Base-by-base conservation (phyloP, 352 stramenopile species). In the Globisporangium cylindrosporum region DNA sequence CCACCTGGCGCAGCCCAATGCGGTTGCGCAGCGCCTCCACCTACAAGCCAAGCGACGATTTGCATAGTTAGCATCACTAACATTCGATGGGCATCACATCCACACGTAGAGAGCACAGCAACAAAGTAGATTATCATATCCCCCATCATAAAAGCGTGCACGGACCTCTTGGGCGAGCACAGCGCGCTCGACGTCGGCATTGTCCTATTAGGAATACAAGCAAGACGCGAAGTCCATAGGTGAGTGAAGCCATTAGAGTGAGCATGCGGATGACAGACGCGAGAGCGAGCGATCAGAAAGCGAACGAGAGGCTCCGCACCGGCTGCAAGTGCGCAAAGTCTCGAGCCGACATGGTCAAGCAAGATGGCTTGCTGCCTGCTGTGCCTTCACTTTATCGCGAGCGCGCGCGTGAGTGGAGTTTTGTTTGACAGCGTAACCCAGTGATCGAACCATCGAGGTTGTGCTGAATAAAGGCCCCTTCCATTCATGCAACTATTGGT, bases 101-200 rank as follows among this genome's bases (percentile, higher is more conserved):
- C 18, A 29, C 55, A 25, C 9, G 12, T 3, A 20, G 18, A 61
- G 3, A 29, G 3, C 10, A 55, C n/a, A 55, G 8, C 2, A 18
- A 46, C 55, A 24, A 15, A 43, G 7, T 7, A 22, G 10, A 22
- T 43, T 4, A 15, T 15, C 63, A 32, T 24, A 14, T 41, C 10
- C 36, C 36, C 10, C 36, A 43, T 15, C 9, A 43, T 43, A 43
- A 43, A 43, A 43, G 36, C 36, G 14, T 15, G 36, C 9, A 25
- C 27, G 54, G 3, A 91, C 83, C 79, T 90, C 86, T 64, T 94
- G 86, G 18, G 86, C 86, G 49, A 94, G 77, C 66, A 94, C 78
- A 6, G 86, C 88, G 20, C 86, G 84, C 78, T 94, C 86, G 55
- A 94, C 88, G 67, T 94, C 86, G 10, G 86, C 84, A 84, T 94